phyloP scores from a whole-genome alignment of 2,329 filamentous ascomycete species.

The Microdochium paspali region DNA sequence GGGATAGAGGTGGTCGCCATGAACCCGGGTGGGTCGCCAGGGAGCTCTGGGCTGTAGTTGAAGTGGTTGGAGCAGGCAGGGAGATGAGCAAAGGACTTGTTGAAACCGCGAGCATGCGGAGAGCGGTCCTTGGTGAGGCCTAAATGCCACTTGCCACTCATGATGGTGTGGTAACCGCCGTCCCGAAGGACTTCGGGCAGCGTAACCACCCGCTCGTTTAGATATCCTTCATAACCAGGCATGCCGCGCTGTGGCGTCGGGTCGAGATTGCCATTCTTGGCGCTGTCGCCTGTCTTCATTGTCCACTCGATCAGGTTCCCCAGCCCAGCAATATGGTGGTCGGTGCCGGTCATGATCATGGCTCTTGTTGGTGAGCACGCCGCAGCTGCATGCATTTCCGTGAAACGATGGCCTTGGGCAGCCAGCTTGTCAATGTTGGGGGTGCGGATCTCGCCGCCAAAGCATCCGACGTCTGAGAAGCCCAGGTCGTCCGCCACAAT shows the following conservation, averaged over 20 bases:
- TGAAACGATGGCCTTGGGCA: slow-evolving; percentile 41
- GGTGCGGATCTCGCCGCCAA: slow-evolving; percentile 48
- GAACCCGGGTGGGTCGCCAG: not conserved
- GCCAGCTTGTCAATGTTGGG: slow-evolving; percentile 45
- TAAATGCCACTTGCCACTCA: slow-evolving; percentile 50
- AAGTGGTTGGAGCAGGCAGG: slow-evolving; percentile 40
- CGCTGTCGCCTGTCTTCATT: too few species aligned
- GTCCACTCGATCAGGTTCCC: slow-evolving; percentile 36
- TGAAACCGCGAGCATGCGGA: slow-evolving; percentile 40
- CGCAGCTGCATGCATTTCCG: slow-evolving; percentile 49
- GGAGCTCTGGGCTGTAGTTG: slow-evolving; percentile 13
- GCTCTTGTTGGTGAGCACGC: slow-evolving; percentile 49
- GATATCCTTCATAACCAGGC: slow-evolving; percentile 46
- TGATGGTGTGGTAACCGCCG: slow-evolving; percentile 44
- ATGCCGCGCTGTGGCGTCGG: slow-evolving; percentile 18
- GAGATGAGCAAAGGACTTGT: slow-evolving; percentile 41
- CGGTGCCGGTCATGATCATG: slow-evolving; percentile 51
- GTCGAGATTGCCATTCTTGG: too few species aligned
- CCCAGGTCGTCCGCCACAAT: slow-evolving; percentile 35
- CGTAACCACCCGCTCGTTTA: slow-evolving; percentile 43
- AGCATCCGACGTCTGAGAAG: slow-evolving; percentile 34
- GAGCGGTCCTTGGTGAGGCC: slow-evolving; percentile 33
- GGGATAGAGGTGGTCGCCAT: not conserved
- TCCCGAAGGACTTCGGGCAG: slow-evolving; percentile 46
- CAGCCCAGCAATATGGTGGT: slow-evolving; percentile 39